A percentile compares a stretch with the other conserved stretches of the same genome.
Conservation (phyloP, 495 filamentous ascomycete species). For the Acidiella bohemica region DNA sequence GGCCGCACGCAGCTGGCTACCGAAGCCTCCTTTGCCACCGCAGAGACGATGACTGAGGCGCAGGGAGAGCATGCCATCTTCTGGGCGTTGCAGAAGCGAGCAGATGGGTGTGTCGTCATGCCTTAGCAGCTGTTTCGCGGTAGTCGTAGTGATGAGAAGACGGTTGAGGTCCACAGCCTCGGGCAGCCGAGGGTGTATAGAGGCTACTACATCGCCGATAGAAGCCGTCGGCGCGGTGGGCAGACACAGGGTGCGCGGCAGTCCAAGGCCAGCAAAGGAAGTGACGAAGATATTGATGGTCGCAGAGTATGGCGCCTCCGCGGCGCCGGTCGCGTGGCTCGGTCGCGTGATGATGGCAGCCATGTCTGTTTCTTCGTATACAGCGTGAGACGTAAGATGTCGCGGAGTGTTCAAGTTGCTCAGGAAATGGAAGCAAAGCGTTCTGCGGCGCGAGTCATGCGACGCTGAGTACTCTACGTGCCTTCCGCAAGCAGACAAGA, state of each 20-base stretch:
- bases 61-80: constrained; percentile 59
- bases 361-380: too few relatives aligned
- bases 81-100: constrained; percentile 33
- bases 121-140: constrained; percentile 52
- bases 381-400: too few relatives aligned
- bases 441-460: too few relatives aligned
- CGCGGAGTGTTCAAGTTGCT: too few relatives aligned
- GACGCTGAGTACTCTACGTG: too few relatives aligned
- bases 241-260: constrained; percentile 64
- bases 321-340: too few relatives aligned
- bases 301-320: too few relatives aligned
- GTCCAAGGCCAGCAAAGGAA: constrained; percentile 66
- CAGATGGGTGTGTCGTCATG: constrained; percentile 38
- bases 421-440: too few relatives aligned
- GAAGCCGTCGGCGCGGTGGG: constrained; percentile 42
- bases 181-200: constrained; percentile 53
- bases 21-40: constrained; percentile 95
- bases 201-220: constrained; percentile 49
- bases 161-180: constrained; percentile 30
- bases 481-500: too few relatives aligned
- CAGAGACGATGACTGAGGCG: constrained; percentile 61
- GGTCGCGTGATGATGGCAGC: too few relatives aligned
- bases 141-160: constrained; percentile 72
- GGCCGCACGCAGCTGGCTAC: constrained; percentile 88
- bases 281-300: constrained; percentile 72